Evolutionary conservation across 441 rosid genomes (phyloP).

Genomic region (Croton laevigatus): DNA sequence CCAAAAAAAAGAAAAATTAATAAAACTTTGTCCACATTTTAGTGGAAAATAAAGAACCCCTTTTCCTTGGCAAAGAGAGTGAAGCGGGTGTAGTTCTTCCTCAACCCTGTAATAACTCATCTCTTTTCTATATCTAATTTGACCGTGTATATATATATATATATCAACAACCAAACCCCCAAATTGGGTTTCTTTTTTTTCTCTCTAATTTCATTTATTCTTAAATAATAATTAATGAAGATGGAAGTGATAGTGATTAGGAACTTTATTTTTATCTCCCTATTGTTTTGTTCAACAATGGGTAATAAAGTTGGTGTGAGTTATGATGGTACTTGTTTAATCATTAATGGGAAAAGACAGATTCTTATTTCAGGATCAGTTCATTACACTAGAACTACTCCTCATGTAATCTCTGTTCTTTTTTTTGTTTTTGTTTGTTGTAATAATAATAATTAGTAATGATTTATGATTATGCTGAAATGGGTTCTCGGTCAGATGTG

Average conservation of each 20-base stretch:
- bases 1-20: no score
- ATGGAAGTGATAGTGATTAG: neutral
- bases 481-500: conserved; percentile 48
- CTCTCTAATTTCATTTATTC: neutral
- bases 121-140: neutral
- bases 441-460: no score
- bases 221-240: neutral
- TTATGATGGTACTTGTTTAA: conserved; percentile 72
- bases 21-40: no score
- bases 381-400: conserved; percentile 88
- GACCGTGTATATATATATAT: neutral
- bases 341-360: conserved; percentile 69
- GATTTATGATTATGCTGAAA: neutral
- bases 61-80: neutral
- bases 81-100: neutral
- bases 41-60: no score
- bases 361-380: conserved; percentile 87
- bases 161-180: neutral
- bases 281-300: neutral
- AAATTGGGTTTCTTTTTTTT: neutral
- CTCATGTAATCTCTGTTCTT: conserved; percentile 45
- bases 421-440: no score
- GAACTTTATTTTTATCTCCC: neutral
- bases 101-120: neutral
- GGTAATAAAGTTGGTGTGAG: conserved; percentile 28